These are phyloP conservation scores for Botrytis hyacinthi DNA, from an alignment of 2,329 filamentous ascomycete genomes.

Conservation along the genomic window DNA sequence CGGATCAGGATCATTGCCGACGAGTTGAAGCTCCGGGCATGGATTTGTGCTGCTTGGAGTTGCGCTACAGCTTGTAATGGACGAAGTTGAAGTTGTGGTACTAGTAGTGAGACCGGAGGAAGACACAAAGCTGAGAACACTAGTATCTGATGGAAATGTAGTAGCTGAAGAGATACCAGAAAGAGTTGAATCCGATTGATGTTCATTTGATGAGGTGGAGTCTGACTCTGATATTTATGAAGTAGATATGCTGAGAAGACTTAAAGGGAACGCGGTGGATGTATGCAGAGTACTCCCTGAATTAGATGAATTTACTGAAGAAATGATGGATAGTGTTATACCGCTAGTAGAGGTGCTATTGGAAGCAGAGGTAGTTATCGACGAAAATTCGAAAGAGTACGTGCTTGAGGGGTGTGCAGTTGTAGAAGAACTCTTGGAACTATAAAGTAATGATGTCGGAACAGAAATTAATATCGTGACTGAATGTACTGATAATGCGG, in stretches of 20 bases:
- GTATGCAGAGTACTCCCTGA: neutral
- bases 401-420: neutral
- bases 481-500: neutral
- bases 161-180: neutral
- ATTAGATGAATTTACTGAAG: neutral
- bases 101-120: neutral
- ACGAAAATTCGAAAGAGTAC: neutral
- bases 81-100: neutral
- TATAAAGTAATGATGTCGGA: neutral
- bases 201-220: neutral
- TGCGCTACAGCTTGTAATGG: neutral
- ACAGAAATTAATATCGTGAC: neutral
- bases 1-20: neutral
- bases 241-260: neutral
- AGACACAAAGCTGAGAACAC: neutral
- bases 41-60: neutral
- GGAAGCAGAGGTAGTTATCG: neutral
- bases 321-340: neutral
- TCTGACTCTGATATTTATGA: neutral
- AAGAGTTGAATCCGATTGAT: neutral
- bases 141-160: neutral
- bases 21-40: neutral
- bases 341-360: neutral
- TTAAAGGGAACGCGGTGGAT: neutral
- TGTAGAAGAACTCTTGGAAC: neutral